These are phyloP conservation scores for Penicillium sp. DNA, from an alignment of 2,329 filamentous ascomycete genomes.

Conservation along the genomic window DNA sequence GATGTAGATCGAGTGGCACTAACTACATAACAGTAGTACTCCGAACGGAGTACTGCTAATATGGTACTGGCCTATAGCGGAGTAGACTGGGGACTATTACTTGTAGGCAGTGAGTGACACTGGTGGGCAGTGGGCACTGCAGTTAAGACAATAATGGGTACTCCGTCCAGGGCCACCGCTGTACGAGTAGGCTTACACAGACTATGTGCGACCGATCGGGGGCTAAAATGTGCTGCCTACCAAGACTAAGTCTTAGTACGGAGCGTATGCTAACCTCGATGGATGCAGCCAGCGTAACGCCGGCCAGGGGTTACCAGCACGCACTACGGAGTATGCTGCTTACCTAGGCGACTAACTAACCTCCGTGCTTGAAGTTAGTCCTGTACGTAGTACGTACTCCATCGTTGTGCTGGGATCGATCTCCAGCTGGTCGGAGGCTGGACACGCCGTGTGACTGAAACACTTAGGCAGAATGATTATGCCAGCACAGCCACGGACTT, in stretches of 20 bases:
- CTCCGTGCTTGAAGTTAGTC: too few species aligned
- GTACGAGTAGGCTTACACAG: too few species aligned
- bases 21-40: background rate
- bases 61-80: background rate
- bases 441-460: background rate
- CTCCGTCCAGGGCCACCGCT: too few species aligned
- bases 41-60: background rate
- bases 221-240: too few species aligned
- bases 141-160: too few species aligned
- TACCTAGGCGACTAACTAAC: too few species aligned
- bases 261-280: background rate
- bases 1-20: background rate
- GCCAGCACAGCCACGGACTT: background rate
- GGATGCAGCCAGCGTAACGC: background rate
- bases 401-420: background rate
- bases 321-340: too few species aligned
- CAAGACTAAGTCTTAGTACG: too few species aligned
- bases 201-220: background rate
- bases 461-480: background rate
- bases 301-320: background rate
- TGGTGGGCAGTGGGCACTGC: too few species aligned
- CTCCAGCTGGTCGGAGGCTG: background rate
- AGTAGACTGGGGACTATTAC: too few species aligned
- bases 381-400: background rate
- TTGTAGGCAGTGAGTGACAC: too few species aligned